Conservation (phyloP, 306 rosid species). For the Fragaria iinumae region DNA sequence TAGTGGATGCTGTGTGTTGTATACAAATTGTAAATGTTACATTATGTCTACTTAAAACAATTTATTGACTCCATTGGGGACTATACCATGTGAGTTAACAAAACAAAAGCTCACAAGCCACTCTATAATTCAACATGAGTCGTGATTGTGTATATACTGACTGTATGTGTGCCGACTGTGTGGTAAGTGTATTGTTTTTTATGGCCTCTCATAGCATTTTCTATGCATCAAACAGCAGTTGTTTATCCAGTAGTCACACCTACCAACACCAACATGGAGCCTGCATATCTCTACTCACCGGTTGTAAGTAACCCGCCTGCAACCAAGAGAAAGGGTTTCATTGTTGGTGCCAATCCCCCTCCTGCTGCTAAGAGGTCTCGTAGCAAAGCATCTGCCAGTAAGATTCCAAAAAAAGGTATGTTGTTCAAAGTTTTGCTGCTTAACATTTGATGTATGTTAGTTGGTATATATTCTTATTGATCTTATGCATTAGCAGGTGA, state of each 20-base stretch:
- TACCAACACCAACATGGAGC: conserved; percentile 32
- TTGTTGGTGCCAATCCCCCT: conserved; percentile 26
- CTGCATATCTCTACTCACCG: conserved; percentile 43
- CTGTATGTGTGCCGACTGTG: background rate
- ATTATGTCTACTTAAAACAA: background rate
- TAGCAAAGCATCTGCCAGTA: conserved; percentile 30
- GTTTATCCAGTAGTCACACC: conserved; percentile 41
- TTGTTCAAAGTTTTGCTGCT: conserved; percentile 6
- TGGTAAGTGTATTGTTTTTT: background rate
- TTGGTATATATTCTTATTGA: background rate
- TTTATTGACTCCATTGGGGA: background rate
- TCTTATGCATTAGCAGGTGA: conserved; percentile 24
- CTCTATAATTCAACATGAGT: background rate
- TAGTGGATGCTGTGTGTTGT: background rate
- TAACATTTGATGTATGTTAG: conserved; percentile 13
- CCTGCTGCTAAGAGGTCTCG: conserved; percentile 56
- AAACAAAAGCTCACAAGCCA: background rate
- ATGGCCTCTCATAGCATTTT: conserved; percentile 29
- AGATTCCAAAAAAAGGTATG: conserved; percentile 38
- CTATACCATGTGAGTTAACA: background rate
- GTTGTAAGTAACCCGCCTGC: conserved; percentile 24
- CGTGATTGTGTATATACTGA: background rate
- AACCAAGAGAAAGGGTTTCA: conserved; percentile 52
- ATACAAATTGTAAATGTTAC: background rate
- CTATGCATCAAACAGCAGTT: conserved; percentile 28